Evolutionary conservation across 1,284 basidiomycete genomes (phyloP), one percentile per base, ranked within the genome.

Genomic region (Lentinula novae-zelandiae): DNA sequence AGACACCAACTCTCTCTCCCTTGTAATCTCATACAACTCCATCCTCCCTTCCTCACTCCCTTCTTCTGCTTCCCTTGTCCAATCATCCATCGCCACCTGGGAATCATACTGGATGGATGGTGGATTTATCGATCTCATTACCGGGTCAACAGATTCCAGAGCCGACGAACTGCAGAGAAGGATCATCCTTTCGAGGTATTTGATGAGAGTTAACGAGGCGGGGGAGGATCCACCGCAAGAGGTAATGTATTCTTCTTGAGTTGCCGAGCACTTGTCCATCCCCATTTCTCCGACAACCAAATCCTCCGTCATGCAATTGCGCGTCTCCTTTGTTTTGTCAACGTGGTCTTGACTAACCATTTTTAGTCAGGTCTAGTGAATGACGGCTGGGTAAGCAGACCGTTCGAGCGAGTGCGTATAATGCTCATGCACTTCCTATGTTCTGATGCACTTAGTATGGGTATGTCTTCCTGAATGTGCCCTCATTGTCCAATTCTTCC

Each of bases 191-290:
- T 83, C 82, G 49, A 75, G 82, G 46, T 85, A 85, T 69, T 69
- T 83, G 61, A 76, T 85, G 77, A 72, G 81, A 13, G 82, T 85
- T 2, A 86, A 86, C 63, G 83, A 82, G 66, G 83, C 83, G 2
- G 82, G 82, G 0, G 76, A 82, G 64, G 74, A 71, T 15, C 83
- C 83, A 2, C 82, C 83, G 1, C 84, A 86, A 65, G 83, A 86
- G 75, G 83, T 83, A 61, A 38, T 27, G 27, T 27, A 27, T 27
- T 27, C 27, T 27, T 27, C 27, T 27, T 4, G 27, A 27, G 27
- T 27, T 27, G 3, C 22, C 22, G 2, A 22, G 22, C 22, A 22
- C 22, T 22, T 22, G 22, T 22, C 22, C 22, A 2, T 3, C 2
- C 22, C 22, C 22, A 22, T 22, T 22, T 22, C 22, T 22, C 22